Conservation (phyloP, 306 rosid species). For the Boehmeria nivea region DNA sequence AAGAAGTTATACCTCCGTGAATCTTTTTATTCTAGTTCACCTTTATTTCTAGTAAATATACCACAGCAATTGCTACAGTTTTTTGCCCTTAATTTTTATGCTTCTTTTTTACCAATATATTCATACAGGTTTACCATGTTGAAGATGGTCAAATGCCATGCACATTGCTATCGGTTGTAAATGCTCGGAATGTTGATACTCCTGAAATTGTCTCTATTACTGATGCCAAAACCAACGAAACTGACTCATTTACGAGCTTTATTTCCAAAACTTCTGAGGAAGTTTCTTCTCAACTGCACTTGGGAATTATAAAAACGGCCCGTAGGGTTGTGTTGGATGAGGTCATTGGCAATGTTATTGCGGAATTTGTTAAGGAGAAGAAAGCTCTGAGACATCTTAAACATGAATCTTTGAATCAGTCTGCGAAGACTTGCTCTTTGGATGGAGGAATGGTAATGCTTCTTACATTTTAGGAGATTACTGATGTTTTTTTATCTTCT, state of each 20-base stretch:
- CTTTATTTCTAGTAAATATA: too few species aligned
- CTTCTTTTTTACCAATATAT: conserved; percentile 14
- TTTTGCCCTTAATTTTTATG: too few species aligned
- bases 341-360: conserved; percentile 65
- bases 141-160: conserved; percentile 47
- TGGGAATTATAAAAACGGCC: conserved; percentile 69
- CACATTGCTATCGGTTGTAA: conserved; percentile 45
- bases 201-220: conserved; percentile 34
- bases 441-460: conserved; percentile 44
- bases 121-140: conserved; percentile 64
- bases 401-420: conserved; percentile 36
- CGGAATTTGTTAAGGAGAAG: conserved; percentile 52
- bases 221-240: conserved; percentile 38
- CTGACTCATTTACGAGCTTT: conserved; percentile 31
- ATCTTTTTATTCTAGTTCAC: neutral
- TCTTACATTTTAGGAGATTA: conserved; percentile 11
- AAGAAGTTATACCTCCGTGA: neutral
- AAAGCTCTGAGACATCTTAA: conserved; percentile 43
- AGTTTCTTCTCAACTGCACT: conserved; percentile 75
- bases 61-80: too few species aligned
- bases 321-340: conserved; percentile 89
- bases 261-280: conserved; percentile 60
- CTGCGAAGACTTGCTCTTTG: conserved; percentile 28
- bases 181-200: conserved; percentile 46
- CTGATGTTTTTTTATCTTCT: conserved; percentile 9